Evolutionary conservation across 2,329 filamentous ascomycete species (phyloP), one percentile per base, ranked within the genome.

Genomic region (Eurotiales sp.): DNA sequence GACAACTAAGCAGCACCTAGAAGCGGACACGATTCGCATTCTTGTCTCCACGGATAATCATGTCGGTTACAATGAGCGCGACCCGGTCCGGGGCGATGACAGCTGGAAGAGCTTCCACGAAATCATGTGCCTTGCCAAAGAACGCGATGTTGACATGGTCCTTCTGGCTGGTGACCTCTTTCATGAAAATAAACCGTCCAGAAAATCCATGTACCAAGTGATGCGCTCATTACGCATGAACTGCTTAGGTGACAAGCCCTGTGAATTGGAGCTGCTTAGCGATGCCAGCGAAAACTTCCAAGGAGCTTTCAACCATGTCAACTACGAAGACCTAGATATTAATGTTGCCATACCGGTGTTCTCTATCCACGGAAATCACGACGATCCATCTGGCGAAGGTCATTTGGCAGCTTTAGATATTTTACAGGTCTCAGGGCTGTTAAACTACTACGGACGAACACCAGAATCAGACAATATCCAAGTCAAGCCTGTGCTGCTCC

Each of bases 281-380:
- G 93, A 99, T 69, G 90, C 89, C 7, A 90, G 85, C 59, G 88
- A 95, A 62, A 88, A 92, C 56, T 96, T 99, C 61, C 86, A 90
- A 55, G 88, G 88, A 6, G 85, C 90, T 0, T 95, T 96, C 65
- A 86, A 90, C 45, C 88, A 96, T 67, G 92, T 96, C 71, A 99
- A 99, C 71, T 99, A 99, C 71, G 90, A 97, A 70, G 93, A 99
- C 63, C 84, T 89, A 21, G 90, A 99, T 61, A 96, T 99, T 70
- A 99, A 99, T 63, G 84, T 99, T 55, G 89, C 91, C 1, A 96
- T 97, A 51, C 93, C 93, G 0, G 90, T 99, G 23, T 99, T 99
- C 66, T 96, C 92, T 0, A 99, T 99, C 36, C 95, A 99, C 62
- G 93, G 93, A 41, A 99, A 99, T 64, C 93, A 99, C 66, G 93